These are phyloP conservation scores for Melastoma candidum DNA, from an alignment of 441 rosid species.

Conservation along the genomic window DNA sequence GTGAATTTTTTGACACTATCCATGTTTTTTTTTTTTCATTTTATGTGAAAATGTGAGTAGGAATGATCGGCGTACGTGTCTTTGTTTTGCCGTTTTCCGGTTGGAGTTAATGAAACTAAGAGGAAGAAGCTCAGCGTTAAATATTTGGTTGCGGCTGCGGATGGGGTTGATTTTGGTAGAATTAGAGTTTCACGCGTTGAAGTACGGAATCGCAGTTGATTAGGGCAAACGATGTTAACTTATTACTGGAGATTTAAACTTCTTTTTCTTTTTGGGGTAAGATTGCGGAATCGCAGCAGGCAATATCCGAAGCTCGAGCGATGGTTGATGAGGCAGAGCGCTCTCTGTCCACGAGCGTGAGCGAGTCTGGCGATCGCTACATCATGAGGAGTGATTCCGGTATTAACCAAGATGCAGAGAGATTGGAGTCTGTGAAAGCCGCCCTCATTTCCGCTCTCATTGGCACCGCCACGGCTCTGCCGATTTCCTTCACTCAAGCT, in stretches of 20 bases:
- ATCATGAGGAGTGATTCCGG: conserved; percentile 9
- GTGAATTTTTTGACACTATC: no score
- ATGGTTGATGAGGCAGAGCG: conserved; percentile 75
- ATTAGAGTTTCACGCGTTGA: no score
- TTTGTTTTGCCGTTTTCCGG: no score
- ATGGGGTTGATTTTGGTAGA: no score
- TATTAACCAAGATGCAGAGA: conserved; percentile 46
- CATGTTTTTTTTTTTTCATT: no score
- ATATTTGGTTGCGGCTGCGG: no score
- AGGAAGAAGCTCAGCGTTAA: no score
- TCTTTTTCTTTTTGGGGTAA: conserved; percentile 19
- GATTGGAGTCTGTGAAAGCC: conserved; percentile 68
- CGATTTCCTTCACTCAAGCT: conserved; percentile 51
- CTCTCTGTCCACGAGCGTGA: conserved; percentile 25
- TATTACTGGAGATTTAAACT: not conserved
- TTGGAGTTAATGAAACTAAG: no score
- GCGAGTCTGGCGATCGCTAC: conserved; percentile 13
- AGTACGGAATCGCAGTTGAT: no score
- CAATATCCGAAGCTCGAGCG: conserved; percentile 62
- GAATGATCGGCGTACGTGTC: no score
- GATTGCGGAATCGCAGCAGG: conserved; percentile 79
- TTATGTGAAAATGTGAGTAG: no score
- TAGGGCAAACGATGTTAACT: no score
- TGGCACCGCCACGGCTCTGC: conserved; percentile 63
- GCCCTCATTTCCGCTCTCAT: conserved; percentile 61